phyloP scores from a whole-genome alignment of 352 stramenopile genomes.

The Globisporangium irregulare region DNA sequence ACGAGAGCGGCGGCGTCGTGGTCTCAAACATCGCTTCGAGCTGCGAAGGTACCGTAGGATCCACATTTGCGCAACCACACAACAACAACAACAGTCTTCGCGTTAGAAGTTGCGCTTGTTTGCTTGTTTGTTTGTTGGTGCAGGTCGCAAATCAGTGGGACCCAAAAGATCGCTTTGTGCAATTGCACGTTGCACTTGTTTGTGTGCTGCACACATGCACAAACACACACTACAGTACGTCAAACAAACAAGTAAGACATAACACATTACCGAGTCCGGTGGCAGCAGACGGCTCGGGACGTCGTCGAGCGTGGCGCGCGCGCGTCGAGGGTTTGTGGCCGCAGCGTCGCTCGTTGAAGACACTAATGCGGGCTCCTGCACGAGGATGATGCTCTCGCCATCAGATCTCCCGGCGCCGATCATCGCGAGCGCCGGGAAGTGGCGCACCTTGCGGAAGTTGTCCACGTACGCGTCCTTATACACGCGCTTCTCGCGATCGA shows the following conservation, averaged over 20 bases:
- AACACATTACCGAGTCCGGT: constrained; percentile 35
- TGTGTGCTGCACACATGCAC: neutral
- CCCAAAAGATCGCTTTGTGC: neutral
- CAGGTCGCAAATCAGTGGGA: neutral
- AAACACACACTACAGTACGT: neutral
- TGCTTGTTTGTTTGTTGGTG: neutral
- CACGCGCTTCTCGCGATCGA: constrained; percentile 70
- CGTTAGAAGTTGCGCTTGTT: neutral
- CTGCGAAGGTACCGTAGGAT: constrained; percentile 20
- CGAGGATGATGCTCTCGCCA: constrained; percentile 61
- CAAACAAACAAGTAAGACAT: neutral
- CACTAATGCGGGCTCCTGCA: constrained; percentile 32
- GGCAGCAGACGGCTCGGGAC: constrained; percentile 52
- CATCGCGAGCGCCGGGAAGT: constrained; percentile 65
- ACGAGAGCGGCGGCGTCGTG: constrained; percentile 48
- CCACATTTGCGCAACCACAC: neutral
- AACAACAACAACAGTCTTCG: neutral
- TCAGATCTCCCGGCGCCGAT: constrained; percentile 47
- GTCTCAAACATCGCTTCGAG: constrained; percentile 59
- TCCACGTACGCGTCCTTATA: constrained; percentile 76
- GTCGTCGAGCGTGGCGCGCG: constrained; percentile 28
- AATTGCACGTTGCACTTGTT: neutral
- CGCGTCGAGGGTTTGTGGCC: constrained; percentile 3
- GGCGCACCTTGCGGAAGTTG: constrained; percentile 66
- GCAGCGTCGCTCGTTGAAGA: constrained; percentile 14